Conservation (phyloP, 441 rosid species). For the Macaranga tanarius region DNA sequence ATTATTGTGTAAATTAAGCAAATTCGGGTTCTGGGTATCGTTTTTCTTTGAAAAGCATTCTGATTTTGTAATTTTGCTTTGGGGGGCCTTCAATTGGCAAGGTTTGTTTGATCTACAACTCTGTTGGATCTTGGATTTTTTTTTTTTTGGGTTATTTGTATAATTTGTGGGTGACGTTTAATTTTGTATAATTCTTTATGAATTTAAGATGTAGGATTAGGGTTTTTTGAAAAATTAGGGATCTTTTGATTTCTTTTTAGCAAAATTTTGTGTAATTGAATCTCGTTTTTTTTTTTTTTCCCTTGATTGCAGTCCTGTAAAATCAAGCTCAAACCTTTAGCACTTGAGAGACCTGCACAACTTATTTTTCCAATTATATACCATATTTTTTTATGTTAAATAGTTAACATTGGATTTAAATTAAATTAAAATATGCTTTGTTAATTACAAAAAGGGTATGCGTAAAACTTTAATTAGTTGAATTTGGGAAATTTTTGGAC, state of each 20-base stretch:
- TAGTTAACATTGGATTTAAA: too few relatives aligned
- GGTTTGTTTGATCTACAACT: background rate
- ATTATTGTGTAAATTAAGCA: background rate
- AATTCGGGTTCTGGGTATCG: background rate
- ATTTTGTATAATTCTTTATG: background rate
- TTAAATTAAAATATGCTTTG: too few relatives aligned
- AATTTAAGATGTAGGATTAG: slow-evolving; percentile 15
- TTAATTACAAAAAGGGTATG: too few relatives aligned
- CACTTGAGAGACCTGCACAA: background rate
- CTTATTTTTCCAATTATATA: too few relatives aligned
- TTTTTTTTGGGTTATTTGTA: background rate
- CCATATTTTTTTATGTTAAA: too few relatives aligned
- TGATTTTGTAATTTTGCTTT: slow-evolving; percentile 4
- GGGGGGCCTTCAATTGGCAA: background rate
- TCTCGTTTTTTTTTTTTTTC: background rate
- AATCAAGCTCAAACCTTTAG: background rate
- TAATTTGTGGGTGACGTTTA: background rate
- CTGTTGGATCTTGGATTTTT: background rate
- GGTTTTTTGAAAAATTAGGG: background rate
- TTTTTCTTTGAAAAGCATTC: background rate
- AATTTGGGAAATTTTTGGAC: too few relatives aligned
- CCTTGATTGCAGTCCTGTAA: background rate
- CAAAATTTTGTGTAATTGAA: too few relatives aligned
- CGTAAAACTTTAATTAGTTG: too few relatives aligned
- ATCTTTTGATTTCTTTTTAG: background rate